A percentile compares a stretch with the other conserved stretches of the same genome.
Evolutionary conservation across 1,139 yeast species (phyloP).

Genomic region (Sugiyamaella castrensis): DNA sequence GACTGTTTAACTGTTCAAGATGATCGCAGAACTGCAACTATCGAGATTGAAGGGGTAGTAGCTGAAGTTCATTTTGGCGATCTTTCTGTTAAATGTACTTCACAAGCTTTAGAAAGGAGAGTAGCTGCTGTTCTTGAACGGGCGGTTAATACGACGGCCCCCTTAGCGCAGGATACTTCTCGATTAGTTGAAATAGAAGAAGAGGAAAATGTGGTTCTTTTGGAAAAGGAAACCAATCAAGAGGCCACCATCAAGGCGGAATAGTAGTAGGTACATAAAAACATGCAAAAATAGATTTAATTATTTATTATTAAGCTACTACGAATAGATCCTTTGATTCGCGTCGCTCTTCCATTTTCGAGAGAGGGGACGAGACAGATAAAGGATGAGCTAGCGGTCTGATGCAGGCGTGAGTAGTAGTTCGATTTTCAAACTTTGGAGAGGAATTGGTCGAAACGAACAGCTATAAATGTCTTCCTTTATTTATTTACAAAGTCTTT

Average conservation of each 20-base stretch:
- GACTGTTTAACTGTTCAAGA: conserved; percentile 53
- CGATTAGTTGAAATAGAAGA: conserved; percentile 13
- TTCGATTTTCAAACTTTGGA: too few species aligned
- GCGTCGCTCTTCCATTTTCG: too few species aligned
- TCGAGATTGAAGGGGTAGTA: conserved; percentile 66
- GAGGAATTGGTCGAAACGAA: too few species aligned
- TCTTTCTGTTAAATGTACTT: conserved; percentile 70
- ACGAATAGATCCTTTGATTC: too few species aligned
- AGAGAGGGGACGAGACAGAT: too few species aligned
- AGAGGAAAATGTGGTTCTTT: background rate
- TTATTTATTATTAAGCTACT: too few species aligned
- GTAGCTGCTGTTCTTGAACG: conserved; percentile 75
- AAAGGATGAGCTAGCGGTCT: too few species aligned
- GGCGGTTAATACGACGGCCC: conserved; percentile 80
- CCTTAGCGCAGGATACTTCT: conserved; percentile 45
- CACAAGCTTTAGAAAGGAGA: conserved; percentile 76
- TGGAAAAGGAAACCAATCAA: background rate
- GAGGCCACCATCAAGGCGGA: conserved; percentile 6
- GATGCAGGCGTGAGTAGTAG: too few species aligned
- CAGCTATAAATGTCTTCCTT: too few species aligned
- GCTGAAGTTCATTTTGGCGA: conserved; percentile 67
- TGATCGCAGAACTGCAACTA: conserved; percentile 48
- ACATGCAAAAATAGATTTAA: too few species aligned
- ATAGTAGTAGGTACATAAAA: background rate
- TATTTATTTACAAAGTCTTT: background rate